phyloP scores from a whole-genome alignment of 192 early-diverging fungal genomes.

The Backusella circina region DNA sequence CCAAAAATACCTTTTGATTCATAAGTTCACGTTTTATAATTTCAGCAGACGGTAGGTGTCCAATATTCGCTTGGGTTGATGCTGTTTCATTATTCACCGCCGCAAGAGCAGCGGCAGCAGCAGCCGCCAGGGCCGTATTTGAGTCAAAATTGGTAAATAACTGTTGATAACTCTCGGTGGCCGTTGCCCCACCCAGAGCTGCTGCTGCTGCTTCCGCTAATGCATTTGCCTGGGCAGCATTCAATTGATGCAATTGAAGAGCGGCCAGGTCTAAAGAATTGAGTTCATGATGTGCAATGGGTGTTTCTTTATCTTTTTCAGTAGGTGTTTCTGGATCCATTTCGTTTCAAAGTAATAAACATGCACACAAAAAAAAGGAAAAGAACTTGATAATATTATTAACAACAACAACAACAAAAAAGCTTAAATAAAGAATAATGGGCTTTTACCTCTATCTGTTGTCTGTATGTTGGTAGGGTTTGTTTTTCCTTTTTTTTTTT shows the following conservation, averaged over 20 bases:
- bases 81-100: not conserved
- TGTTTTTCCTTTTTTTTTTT: no score
- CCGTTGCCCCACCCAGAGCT: not conserved
- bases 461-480: not conserved
- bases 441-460: not conserved
- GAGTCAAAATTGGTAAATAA: conserved; percentile 15
- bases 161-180: conserved; percentile 5
- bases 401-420: not conserved
- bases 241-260: conserved; percentile 7
- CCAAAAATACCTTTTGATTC: conserved; percentile 32
- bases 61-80: not conserved
- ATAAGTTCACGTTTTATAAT: conserved; percentile 38
- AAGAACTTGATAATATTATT: not conserved
- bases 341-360: not conserved
- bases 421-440: not conserved
- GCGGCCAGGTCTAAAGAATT: not conserved
- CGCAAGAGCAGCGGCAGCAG: not conserved
- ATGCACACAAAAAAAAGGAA: not conserved
- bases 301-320: not conserved
- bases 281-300: not conserved
- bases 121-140: not conserved
- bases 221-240: conserved; percentile 18
- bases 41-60: conserved; percentile 15
- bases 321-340: not conserved
- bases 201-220: conserved; percentile 16